Percentiles rank a stretch among this genome's conserved stretches.
Conservation (phyloP, 2,329 filamentous ascomycete genomes). For the Colletotrichum acutatum region DNA sequence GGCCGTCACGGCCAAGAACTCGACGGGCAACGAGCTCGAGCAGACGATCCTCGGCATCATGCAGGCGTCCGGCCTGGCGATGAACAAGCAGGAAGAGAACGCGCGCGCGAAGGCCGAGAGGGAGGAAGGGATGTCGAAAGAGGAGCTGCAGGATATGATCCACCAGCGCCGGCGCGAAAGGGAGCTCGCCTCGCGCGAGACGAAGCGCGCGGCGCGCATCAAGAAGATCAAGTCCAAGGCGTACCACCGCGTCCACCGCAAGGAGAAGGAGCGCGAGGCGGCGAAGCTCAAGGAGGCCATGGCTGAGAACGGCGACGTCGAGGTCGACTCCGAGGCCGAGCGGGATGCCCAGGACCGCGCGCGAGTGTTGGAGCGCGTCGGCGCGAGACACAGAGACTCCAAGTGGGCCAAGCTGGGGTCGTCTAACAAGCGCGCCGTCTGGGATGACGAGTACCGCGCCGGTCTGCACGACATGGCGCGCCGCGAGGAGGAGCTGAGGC, state of each 20-base stretch:
- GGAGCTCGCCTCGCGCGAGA: conserved; percentile 88
- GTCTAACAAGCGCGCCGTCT: conserved; percentile 81
- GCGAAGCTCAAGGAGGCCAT: conserved; percentile 62
- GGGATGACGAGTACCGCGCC: conserved; percentile 87
- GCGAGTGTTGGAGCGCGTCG: conserved; percentile 86
- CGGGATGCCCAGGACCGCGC: conserved; percentile 75
- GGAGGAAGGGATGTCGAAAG: conserved; percentile 76
- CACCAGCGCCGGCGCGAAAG: conserved; percentile 82
- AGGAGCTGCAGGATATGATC: conserved; percentile 77
- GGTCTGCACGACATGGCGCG: conserved; percentile 84
- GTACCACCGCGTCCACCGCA: conserved; percentile 91
- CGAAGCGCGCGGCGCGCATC: conserved; percentile 88
- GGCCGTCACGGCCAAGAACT: conserved; percentile 71
- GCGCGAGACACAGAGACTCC: conserved; percentile 85
- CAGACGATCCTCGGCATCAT: conserved; percentile 88
- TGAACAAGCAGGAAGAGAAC: conserved; percentile 53
- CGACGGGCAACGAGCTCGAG: conserved; percentile 81
- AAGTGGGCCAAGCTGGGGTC: conserved; percentile 92
- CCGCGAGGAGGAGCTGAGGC: conserved; percentile 83
- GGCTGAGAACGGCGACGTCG: conserved; percentile 68
- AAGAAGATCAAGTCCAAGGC: conserved; percentile 99
- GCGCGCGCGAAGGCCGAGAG: conserved; percentile 72
- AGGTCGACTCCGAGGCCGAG: conserved; percentile 73
- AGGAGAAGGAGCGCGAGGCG: conserved; percentile 68
- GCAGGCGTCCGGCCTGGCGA: conserved; percentile 83